Conservation (phyloP, 2,329 filamentous ascomycete species). For the Onygenales sp. region DNA sequence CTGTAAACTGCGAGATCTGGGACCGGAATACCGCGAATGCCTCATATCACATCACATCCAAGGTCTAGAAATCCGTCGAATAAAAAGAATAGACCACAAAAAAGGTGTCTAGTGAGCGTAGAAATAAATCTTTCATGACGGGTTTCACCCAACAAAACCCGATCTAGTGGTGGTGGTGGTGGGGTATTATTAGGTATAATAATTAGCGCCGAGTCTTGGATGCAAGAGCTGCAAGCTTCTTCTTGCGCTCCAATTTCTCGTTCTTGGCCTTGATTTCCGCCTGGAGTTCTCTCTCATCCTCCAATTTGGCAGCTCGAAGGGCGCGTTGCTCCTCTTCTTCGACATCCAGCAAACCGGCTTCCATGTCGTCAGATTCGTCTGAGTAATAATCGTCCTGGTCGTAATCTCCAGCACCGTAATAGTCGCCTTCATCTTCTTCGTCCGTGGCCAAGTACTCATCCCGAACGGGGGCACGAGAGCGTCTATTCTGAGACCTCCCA, state of each 20-base stretch:
- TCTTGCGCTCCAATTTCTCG: slow-evolving; percentile 37
- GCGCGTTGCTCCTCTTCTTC: slow-evolving; percentile 37
- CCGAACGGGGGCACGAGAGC: slow-evolving; percentile 16
- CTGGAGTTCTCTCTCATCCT: slow-evolving; percentile 38
- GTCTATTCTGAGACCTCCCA: not conserved
- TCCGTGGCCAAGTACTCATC: slow-evolving; percentile 40
- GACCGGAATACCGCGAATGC: not conserved
- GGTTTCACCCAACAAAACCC: not conserved
- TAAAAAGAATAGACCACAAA: no score
- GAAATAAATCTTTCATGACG: not conserved
- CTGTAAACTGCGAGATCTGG: not conserved
- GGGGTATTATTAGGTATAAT: not conserved
- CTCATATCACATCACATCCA: not conserved
- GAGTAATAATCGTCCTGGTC: slow-evolving; percentile 33
- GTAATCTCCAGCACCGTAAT: slow-evolving; percentile 22
- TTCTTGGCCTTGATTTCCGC: slow-evolving; percentile 36
- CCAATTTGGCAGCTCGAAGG: slow-evolving; percentile 30
- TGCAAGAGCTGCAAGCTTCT: slow-evolving; percentile 31
- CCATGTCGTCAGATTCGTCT: slow-evolving; percentile 42
- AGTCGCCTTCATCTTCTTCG: slow-evolving; percentile 38
- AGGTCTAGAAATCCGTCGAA: not conserved
- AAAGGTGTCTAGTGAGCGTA: not conserved
- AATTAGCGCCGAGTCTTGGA: slow-evolving; percentile 21
- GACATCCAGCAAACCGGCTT: slow-evolving; percentile 38
- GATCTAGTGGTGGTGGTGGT: not conserved